phyloP scores from a whole-genome alignment of 192 early-diverging fungal genomes.

The Coemansia reversa region DNA sequence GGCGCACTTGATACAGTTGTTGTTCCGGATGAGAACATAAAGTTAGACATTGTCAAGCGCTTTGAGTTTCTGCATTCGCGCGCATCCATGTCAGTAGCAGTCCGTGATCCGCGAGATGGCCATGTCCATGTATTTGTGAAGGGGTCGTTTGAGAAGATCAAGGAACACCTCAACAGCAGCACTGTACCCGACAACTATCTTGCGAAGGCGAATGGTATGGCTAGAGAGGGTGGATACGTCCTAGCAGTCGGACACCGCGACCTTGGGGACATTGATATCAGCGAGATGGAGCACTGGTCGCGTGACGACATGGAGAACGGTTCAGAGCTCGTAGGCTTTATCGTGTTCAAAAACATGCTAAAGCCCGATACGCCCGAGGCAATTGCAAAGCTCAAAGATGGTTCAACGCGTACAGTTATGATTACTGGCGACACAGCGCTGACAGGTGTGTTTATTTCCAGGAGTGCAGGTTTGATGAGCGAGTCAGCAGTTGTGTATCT shows the following conservation, averaged over 20 bases:
- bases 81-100: slow-evolving; percentile 65
- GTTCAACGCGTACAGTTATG: slow-evolving; percentile 73
- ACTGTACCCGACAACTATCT: slow-evolving; percentile 62
- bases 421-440: slow-evolving; percentile 79
- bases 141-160: slow-evolving; percentile 69
- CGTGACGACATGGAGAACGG: slow-evolving; percentile 65
- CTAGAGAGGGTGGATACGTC: slow-evolving; percentile 73
- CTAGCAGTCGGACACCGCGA: slow-evolving; percentile 64
- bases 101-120: slow-evolving; percentile 47
- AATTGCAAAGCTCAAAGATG: slow-evolving; percentile 66
- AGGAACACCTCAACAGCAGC: slow-evolving; percentile 52
- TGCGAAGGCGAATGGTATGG: slow-evolving; percentile 53
- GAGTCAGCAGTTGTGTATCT: slow-evolving; percentile 33
- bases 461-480: slow-evolving; percentile 24
- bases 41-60: slow-evolving; percentile 50
- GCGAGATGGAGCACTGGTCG: slow-evolving; percentile 37
- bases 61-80: slow-evolving; percentile 69
- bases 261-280: slow-evolving; percentile 49
- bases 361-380: slow-evolving; percentile 71
- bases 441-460: slow-evolving; percentile 73
- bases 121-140: slow-evolving; percentile 62
- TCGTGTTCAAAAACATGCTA: slow-evolving; percentile 78
- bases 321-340: slow-evolving; percentile 59
- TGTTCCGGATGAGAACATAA: neutral
- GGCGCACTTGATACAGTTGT: slow-evolving; percentile 54